Conservation (phyloP, 2,329 filamentous ascomycete genomes). For the Thyridium curvatum region DNA sequence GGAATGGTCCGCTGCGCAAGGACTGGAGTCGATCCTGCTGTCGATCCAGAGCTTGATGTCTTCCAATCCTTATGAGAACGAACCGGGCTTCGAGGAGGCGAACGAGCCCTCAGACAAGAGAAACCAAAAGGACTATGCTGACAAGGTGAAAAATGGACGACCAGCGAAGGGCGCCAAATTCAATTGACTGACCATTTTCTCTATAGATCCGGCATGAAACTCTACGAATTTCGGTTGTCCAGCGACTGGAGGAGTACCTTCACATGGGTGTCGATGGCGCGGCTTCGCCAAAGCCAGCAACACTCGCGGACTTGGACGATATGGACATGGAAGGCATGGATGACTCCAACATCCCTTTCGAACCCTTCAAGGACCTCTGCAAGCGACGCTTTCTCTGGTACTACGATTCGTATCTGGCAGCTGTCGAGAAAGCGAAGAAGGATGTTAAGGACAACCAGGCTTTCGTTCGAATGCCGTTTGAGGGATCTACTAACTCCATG, state of each 20-base stretch:
- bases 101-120: constrained; percentile 64
- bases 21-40: constrained; percentile 86
- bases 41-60: constrained; percentile 98
- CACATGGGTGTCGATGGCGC: constrained; percentile 51
- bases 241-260: constrained; percentile 75
- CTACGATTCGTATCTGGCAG: constrained; percentile 75
- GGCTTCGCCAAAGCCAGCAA: constrained; percentile 24
- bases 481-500: constrained; percentile 72
- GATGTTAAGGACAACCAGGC: constrained; percentile 56
- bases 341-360: constrained; percentile 55
- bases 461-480: constrained; percentile 86
- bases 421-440: constrained; percentile 58
- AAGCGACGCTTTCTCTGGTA: constrained; percentile 96
- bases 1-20: constrained; percentile 94
- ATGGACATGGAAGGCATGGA: constrained; percentile 42
- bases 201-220: constrained; percentile 82
- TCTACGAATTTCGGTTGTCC: constrained; percentile 77
- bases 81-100: constrained; percentile 83
- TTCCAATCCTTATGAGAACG: constrained; percentile 88
- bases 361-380: constrained; percentile 84
- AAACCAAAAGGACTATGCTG: constrained; percentile 67
- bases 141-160: constrained; percentile 55
- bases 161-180: not conserved
- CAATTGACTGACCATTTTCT: constrained; percentile 9
- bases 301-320: constrained; percentile 24